Evolutionary conservation across 345 rosid species (phyloP), one percentile per base, ranked within the genome.

Genomic region (Combretum micranthum): DNA sequence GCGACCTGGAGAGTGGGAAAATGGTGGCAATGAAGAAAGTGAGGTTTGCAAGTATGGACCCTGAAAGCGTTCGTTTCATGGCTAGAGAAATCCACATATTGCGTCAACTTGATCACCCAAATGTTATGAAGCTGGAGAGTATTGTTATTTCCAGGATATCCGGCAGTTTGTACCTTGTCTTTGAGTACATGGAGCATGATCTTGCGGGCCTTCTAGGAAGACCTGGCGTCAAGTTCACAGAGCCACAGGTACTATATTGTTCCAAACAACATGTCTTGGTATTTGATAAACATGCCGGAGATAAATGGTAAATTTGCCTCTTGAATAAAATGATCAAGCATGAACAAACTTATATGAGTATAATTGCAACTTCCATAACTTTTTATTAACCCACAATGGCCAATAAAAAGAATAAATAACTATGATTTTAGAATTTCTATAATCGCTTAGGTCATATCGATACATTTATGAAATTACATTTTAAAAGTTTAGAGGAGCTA

Each of bases 131-230:
- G 71, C 99, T 92, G 13, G 83, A 89, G 61, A 84, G 77, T 56
- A 62, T 92, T 49, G 95, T 84, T 61, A 80, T 96, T 63, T 92
- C 97, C 14, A 77, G 81, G 64, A 72, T 81, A 77, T 86, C 99
- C 0, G 74, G 83, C 32, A 89, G 83, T 72, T 71, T 92, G 74
- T 82, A 84, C 32, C 96, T 92, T 50, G 86, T 89, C 9, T 92
- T 92, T 26, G 97, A 92, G 76, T 86, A 89, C 66, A 92, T 92
- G 96, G 99, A 92, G 64, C 97, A 89, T 63, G 96, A 89, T 64
- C 89, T 92, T 44, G 78, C 99, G 18, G 96, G 97, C 17, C 79
- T 92, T 14, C 81, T 88, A 61, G 82, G 86, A 5, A 80, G 72
- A 45, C 93, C 89, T 37, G 85, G 91, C 51, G 64, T 81, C 65